Conservation (phyloP, 2,329 filamentous ascomycete species). For the Aspergillus clavatus region DNA sequence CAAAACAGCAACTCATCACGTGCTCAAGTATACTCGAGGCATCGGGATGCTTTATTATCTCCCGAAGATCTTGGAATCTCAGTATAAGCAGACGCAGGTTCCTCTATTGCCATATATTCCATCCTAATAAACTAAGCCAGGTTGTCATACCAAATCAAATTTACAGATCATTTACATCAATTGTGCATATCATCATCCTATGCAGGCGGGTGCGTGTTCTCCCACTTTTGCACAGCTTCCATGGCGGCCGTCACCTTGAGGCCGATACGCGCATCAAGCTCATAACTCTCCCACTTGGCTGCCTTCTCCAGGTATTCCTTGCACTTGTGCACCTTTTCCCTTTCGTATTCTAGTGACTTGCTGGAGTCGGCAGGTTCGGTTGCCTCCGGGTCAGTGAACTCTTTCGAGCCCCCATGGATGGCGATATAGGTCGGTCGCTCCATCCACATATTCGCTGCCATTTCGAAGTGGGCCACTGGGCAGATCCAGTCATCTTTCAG, state of each 20-base stretch:
- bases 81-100: too few species aligned
- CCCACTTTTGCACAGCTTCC: slow-evolving; percentile 43
- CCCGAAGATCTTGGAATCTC: too few species aligned
- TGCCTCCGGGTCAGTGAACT: background rate
- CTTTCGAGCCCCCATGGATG: slow-evolving; percentile 23
- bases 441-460: slow-evolving; percentile 75
- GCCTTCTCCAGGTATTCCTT: slow-evolving; percentile 54
- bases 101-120: background rate
- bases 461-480: slow-evolving; percentile 80
- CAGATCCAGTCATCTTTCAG: slow-evolving; percentile 55
- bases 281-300: slow-evolving; percentile 57
- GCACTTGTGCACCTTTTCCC: slow-evolving; percentile 47
- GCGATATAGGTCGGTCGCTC: slow-evolving; percentile 47
- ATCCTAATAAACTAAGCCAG: too few species aligned
- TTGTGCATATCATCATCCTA: background rate
- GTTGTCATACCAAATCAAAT: background rate
- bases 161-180: background rate
- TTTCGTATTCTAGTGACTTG: slow-evolving; percentile 21
- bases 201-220: slow-evolving; percentile 23
- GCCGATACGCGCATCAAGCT: slow-evolving; percentile 55
- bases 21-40: too few species aligned
- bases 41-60: too few species aligned
- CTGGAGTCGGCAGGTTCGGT: slow-evolving; percentile 3
- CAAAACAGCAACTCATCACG: too few species aligned
- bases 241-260: slow-evolving; percentile 45